Base-by-base conservation (phyloP, 345 rosid species). In the Trapa bicornis region DNA sequence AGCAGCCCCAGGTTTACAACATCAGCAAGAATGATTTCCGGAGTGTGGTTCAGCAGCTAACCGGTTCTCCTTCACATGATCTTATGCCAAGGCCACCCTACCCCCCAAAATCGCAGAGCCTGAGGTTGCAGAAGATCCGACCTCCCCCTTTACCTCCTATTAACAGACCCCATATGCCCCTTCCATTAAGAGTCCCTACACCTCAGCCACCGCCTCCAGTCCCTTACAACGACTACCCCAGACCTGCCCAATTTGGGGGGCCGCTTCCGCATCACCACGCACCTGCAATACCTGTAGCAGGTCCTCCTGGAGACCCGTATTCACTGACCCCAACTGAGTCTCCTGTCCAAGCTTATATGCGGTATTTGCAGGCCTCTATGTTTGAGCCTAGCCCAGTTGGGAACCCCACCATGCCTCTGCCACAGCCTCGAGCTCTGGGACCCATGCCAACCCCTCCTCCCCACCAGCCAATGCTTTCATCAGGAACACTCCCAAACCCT, bases 1-100 rank as follows among this genome's bases (percentile, higher is more conserved):
- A 85, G 68, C 91, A 89, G 75, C 93, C 86, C 60, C 96, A 89
- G 71, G 96, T 92, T 71, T 92, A 92, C 77, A 92, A 89, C 75
- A 89, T 92, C 61, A 89, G 89, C 88, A 92, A 92, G 89, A 87
- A 82, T 66, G 89, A 92, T 64, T 92, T 92, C 56, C 79, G 93
- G 65, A 89, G 83, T 70, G 78, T 89, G 69, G 98, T 89, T 81
- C 98, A 92, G 82, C 91, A 86, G 75, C 82, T 92, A 11, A 92
- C 96, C 0, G 96, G 98, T 69, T 89, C 98, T 38, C 90, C 90
- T n/a, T 80, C 90, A 1, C 89, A 64, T 39, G 93, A 92, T 29
- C 84, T 78, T 69, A 76, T 85, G 78, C 96, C 96, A 57, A 85
- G 84, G 47, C 98, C 98, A 57, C 84, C 79, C 65, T 89, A 45